A percentile compares a stretch with the other conserved stretches of the same genome.
These are phyloP conservation scores for Coemansia sp. DNA, from an alignment of 192 early-diverging fungal species.

Conservation along the genomic window DNA sequence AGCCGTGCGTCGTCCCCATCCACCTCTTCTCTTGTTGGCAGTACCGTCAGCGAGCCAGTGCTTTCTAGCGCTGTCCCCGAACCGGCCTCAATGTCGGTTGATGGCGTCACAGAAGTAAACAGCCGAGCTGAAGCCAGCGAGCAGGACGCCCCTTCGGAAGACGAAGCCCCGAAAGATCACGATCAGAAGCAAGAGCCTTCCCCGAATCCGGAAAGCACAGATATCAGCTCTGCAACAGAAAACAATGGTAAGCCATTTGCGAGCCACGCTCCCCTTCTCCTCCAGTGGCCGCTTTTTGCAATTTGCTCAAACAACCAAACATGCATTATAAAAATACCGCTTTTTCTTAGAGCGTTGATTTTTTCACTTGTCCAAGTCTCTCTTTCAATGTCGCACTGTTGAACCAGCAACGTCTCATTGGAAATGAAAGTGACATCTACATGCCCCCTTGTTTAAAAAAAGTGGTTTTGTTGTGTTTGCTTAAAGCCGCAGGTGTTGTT, in stretches of 20 bases:
- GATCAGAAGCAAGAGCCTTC: neutral
- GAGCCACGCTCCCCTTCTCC: neutral
- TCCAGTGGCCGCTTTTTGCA: neutral
- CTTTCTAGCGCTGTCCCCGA: slow-evolving; percentile 1
- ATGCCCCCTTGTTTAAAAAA: neutral
- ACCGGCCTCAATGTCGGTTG: slow-evolving; percentile 6
- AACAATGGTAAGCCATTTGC: slow-evolving; percentile 8
- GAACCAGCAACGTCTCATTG: neutral
- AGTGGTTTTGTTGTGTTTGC: neutral
- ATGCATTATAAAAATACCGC: too few relatives aligned
- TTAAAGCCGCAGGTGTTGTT: neutral
- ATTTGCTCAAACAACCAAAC: neutral
- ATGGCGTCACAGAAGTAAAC: slow-evolving; percentile 9
- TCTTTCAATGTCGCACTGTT: neutral
- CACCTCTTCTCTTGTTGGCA: slow-evolving; percentile 14
- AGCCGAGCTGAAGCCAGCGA: slow-evolving; percentile 6
- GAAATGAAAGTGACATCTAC: neutral
- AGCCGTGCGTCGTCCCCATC: slow-evolving; percentile 42
- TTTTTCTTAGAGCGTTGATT: too few relatives aligned
- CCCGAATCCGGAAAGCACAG: neutral
- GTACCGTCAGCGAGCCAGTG: slow-evolving; percentile 6
- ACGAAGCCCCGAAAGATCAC: neutral
- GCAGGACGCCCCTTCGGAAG: neutral
- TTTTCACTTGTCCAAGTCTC: slow-evolving; percentile 1
- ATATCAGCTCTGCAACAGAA: slow-evolving; percentile 10